Conservation (phyloP, 2,329 filamentous ascomycete species). For the Periconia sp. region DNA sequence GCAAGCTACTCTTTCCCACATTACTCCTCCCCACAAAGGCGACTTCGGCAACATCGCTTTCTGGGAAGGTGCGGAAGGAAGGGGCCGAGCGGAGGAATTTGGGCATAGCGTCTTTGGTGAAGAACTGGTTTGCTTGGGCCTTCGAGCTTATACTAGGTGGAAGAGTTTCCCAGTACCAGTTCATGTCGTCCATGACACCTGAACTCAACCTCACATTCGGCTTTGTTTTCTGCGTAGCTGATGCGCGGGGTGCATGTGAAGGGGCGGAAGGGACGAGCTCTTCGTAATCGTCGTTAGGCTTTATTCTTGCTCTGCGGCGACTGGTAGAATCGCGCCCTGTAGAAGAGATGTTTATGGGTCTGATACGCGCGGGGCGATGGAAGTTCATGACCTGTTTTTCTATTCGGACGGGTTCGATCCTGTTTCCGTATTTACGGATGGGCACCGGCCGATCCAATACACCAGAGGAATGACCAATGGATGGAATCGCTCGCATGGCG, state of each 20-base stretch:
- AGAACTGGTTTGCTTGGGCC: constrained; percentile 51
- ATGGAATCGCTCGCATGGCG: no score
- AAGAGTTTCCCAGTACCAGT: constrained; percentile 43
- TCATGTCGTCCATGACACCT: constrained; percentile 21
- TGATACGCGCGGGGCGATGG: no score
- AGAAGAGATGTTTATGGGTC: no score
- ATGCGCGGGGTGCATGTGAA: background rate
- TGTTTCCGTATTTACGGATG: no score
- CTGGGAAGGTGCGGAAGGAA: constrained; percentile 66
- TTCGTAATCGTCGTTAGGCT: background rate
- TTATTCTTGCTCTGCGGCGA: background rate
- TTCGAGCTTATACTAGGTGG: constrained; percentile 43
- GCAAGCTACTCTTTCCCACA: constrained; percentile 70
- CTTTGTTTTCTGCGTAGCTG: constrained; percentile 11
- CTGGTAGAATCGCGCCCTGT: background rate
- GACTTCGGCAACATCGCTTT: constrained; percentile 63
- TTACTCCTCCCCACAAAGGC: constrained; percentile 74
- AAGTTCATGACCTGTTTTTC: no score
- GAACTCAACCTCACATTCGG: constrained; percentile 10
- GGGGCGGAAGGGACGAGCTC: constrained; percentile 22
- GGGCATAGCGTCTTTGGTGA: constrained; percentile 49
- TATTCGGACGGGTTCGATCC: no score
- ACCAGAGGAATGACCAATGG: no score
- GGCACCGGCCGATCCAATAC: no score
- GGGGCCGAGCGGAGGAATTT: constrained; percentile 64